phyloP scores from a whole-genome alignment of 257 asterid species.

The Solanum etuberosum region DNA sequence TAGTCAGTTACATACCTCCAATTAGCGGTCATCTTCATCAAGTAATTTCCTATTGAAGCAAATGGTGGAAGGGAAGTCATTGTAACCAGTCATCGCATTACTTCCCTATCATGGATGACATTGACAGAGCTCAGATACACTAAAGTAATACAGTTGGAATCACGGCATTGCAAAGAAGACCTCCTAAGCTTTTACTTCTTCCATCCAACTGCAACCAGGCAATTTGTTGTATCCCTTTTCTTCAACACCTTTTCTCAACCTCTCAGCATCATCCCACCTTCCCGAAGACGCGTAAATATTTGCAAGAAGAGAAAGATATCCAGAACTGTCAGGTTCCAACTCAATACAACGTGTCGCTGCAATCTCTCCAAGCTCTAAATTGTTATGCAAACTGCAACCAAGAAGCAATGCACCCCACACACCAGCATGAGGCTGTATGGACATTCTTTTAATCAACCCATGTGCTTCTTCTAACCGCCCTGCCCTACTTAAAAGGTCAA shows the following conservation, averaged over 20 bases:
- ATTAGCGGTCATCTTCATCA: neutral
- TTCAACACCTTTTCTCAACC: conserved; percentile 38
- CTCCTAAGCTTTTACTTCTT: neutral
- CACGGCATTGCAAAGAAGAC: neutral
- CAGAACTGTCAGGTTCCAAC: conserved; percentile 60
- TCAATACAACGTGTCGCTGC: conserved; percentile 61
- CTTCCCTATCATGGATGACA: neutral
- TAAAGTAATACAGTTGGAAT: neutral
- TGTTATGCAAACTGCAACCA: conserved; percentile 76
- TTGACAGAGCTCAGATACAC: neutral
- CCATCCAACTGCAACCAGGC: conserved; percentile 71
- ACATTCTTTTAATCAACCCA: conserved; percentile 62
- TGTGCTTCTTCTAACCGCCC: conserved; percentile 65
- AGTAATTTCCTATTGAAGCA: neutral
- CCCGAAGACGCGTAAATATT: conserved; percentile 67
- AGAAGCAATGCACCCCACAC: conserved; percentile 95
- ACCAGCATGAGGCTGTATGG: conserved; percentile 60
- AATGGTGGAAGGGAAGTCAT: neutral
- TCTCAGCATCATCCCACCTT: conserved; percentile 72
- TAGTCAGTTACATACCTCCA: neutral
- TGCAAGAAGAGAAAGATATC: conserved; percentile 71
- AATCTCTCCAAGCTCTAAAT: conserved; percentile 65
- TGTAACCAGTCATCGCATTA: neutral
- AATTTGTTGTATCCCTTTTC: conserved; percentile 44
- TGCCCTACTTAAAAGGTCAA: conserved; percentile 71